phyloP scores from a whole-genome alignment of 805 yeast species.

The Metschnikowia continentalis region DNA sequence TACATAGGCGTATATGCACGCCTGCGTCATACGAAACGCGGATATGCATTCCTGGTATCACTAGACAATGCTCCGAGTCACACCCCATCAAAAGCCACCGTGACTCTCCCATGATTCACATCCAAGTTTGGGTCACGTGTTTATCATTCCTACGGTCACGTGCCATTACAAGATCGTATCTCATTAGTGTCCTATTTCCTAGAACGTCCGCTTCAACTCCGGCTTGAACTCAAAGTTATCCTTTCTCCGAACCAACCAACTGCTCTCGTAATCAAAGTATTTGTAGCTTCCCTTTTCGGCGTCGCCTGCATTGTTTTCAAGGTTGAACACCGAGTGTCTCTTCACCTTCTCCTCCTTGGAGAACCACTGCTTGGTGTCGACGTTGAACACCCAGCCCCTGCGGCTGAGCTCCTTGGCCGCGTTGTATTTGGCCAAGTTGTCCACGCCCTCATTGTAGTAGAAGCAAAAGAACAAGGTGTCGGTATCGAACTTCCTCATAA shows the following conservation, averaged over 20 bases:
- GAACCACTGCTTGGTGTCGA: constrained; percentile 75
- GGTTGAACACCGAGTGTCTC: constrained; percentile 23
- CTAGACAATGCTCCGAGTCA: not conserved
- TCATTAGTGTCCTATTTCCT: not conserved
- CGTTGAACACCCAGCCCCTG: constrained; percentile 81
- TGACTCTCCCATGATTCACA: no score
- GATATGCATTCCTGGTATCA: not conserved
- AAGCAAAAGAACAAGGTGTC: constrained; percentile 91
- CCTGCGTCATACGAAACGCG: not conserved
- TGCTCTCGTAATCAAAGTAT: constrained; percentile 75
- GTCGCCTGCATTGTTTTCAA: constrained; percentile 28
- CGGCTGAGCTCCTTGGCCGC: constrained; percentile 77
- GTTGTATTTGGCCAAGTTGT: constrained; percentile 35
- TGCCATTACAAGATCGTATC: not conserved
- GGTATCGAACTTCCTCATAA: constrained; percentile 68
- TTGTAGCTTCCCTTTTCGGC: constrained; percentile 53
- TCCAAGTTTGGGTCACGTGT: no score
- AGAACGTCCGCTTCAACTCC: constrained; percentile 29
- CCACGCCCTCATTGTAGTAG: constrained; percentile 59
- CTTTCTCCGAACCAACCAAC: constrained; percentile 47
- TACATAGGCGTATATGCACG: not conserved
- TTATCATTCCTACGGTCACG: no score
- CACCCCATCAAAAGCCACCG: no score
- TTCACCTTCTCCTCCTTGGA: constrained; percentile 57
- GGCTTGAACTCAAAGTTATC: constrained; percentile 35